These are phyloP conservation scores for Populus hybrid DNA, from an alignment of 441 rosid genomes.

Conservation along the genomic window DNA sequence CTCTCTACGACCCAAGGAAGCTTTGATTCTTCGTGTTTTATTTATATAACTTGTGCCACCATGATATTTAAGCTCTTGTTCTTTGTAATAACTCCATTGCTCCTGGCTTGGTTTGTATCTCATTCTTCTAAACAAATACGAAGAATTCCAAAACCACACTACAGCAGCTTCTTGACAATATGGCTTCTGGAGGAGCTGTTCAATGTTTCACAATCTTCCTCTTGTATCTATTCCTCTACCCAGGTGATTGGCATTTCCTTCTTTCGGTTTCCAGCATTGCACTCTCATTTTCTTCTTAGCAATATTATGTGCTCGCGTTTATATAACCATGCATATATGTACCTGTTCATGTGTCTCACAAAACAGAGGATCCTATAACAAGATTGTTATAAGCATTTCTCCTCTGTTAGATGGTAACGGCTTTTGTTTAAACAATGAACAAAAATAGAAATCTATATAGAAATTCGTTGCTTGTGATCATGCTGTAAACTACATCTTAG, in stretches of 20 bases:
- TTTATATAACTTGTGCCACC: conserved; percentile 36
- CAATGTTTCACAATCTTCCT: conserved; percentile 42
- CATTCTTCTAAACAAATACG: conserved; percentile 25
- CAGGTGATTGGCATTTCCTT: conserved; percentile 50
- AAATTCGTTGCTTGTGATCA: not conserved
- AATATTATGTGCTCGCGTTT: not conserved
- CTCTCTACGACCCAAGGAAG: conserved; percentile 68
- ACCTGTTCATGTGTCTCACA: not conserved
- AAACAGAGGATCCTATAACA: not conserved
- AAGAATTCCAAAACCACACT: conserved; percentile 4
- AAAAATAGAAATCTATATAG: not conserved
- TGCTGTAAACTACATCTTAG: not conserved
- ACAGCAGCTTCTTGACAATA: conserved; percentile 23
- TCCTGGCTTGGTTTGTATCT: conserved; percentile 33
- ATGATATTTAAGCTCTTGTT: conserved; percentile 53
- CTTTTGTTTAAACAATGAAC: not conserved
- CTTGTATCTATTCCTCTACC: conserved; percentile 40
- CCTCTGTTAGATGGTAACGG: not conserved
- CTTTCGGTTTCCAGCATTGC: not conserved
- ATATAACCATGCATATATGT: not conserved
- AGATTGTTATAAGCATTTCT: not conserved
- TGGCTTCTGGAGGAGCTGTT: conserved; percentile 38
- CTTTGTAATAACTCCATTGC: conserved; percentile 36
- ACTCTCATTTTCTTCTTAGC: not conserved
- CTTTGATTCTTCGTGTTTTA: conserved; percentile 65